A percentile compares a stretch with the other conserved stretches of the same genome.
Evolutionary conservation across 108 stramenopile genomes (phyloP).

Genomic region (Skeletonema marinoi): DNA sequence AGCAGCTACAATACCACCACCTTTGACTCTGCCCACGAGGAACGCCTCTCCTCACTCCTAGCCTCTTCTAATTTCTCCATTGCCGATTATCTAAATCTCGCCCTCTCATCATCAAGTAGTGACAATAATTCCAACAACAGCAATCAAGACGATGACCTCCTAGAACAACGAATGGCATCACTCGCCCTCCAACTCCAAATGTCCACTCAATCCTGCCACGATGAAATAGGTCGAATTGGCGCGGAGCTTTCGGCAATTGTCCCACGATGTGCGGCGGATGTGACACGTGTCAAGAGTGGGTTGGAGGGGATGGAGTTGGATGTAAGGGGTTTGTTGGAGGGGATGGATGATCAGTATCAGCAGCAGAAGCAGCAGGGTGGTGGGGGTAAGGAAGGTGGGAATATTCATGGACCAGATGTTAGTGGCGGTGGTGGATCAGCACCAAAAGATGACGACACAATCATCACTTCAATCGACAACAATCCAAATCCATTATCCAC

Average conservation of each 20-base stretch:
- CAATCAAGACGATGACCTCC: conserved; percentile 8
- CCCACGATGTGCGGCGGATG: conserved; percentile 83
- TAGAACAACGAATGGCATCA: conserved; percentile 78
- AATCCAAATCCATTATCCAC: conserved; percentile 47
- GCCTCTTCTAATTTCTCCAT: conserved; percentile 70
- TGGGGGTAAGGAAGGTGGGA: not conserved
- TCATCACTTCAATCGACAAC: not conserved
- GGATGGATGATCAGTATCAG: not conserved
- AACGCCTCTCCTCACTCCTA: conserved; percentile 51
- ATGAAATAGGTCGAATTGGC: conserved; percentile 85
- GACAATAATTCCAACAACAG: not conserved
- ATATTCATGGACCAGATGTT: conserved; percentile 3
- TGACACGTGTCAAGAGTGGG: conserved; percentile 65
- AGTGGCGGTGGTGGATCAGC: not conserved
- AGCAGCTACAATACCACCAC: not conserved
- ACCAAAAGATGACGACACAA: not conserved
- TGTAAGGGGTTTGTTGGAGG: conserved; percentile 58
- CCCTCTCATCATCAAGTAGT: conserved; percentile 28
- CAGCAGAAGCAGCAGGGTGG: no score
- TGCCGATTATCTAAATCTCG: conserved; percentile 72
- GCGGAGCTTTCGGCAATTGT: conserved; percentile 84
- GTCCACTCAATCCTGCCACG: conserved; percentile 80
- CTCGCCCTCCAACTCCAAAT: conserved; percentile 82
- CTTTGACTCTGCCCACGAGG: conserved; percentile 39
- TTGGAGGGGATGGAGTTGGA: conserved; percentile 72